These are phyloP conservation scores for Aspergillus latus DNA, from an alignment of 2,329 filamentous ascomycete genomes.

Conservation along the genomic window DNA sequence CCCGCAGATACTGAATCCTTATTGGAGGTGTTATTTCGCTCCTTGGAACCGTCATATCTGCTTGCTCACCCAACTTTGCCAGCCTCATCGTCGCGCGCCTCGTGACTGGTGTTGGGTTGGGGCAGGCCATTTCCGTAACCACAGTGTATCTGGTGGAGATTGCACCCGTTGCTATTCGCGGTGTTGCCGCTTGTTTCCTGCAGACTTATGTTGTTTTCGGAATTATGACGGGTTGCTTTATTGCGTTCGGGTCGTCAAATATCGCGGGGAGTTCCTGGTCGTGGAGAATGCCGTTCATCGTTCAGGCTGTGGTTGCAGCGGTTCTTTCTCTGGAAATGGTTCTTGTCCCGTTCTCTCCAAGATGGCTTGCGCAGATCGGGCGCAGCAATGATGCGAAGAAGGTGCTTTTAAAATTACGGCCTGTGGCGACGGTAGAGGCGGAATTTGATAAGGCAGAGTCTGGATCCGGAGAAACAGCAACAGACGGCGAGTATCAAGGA, in stretches of 20 bases:
- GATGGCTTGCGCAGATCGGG: conserved; percentile 15
- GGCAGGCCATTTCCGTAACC: conserved; percentile 18
- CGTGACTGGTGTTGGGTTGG: conserved; percentile 15
- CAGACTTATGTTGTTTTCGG: conserved; percentile 17
- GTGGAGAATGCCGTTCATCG: conserved; percentile 15
- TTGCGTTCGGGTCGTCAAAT: conserved; percentile 15
- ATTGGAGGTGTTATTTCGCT: conserved; percentile 14
- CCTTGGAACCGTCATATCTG: conserved; percentile 14
- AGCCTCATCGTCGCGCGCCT: conserved; percentile 15
- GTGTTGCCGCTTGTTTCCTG: conserved; percentile 17
- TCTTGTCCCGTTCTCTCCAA: conserved; percentile 17
- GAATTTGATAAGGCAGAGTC: conserved; percentile 17
- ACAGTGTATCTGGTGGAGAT: conserved; percentile 20
- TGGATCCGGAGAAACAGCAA: conserved; percentile 17
- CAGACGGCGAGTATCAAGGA: conserved; percentile 15
- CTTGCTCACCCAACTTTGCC: conserved; percentile 14
- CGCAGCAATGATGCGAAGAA: conserved; percentile 11
- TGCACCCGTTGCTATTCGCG: conserved; percentile 12
- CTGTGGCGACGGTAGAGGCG: conserved; percentile 10
- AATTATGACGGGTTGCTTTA: conserved; percentile 18
- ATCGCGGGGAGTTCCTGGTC: conserved; percentile 6
- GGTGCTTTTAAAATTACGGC: conserved; percentile 6
- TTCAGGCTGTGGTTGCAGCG: conserved; percentile 13
- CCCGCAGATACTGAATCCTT: conserved; percentile 17
- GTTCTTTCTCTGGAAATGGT: conserved; percentile 8